These are phyloP conservation scores for Calonectria pseudoturangicola DNA, from an alignment of 2,329 filamentous ascomycete genomes.

Conservation along the genomic window DNA sequence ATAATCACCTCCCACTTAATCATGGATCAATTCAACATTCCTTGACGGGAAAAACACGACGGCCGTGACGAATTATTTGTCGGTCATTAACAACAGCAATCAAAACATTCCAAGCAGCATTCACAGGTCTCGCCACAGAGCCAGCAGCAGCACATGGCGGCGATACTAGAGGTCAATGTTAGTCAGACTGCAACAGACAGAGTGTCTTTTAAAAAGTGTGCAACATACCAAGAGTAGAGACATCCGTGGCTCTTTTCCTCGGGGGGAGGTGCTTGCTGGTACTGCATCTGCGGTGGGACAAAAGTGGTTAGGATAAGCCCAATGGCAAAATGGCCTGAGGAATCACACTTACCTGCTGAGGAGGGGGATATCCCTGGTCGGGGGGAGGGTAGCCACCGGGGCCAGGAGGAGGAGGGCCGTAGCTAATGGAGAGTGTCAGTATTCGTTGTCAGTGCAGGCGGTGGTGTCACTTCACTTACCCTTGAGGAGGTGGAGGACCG, in stretches of 20 bases:
- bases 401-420: slow-evolving; percentile 47
- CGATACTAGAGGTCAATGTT: slow-evolving; percentile 54
- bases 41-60: slow-evolving; percentile 18
- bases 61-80: slow-evolving; percentile 21
- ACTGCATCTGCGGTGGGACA: slow-evolving; percentile 56
- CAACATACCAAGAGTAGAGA: slow-evolving; percentile 61
- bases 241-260: slow-evolving; percentile 65
- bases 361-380: slow-evolving; percentile 48
- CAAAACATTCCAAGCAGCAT: slow-evolving; percentile 64
- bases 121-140: slow-evolving; percentile 66
- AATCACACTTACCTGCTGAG: slow-evolving; percentile 50
- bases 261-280: slow-evolving; percentile 56
- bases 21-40: slow-evolving; percentile 19
- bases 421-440: not conserved
- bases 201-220: not conserved
- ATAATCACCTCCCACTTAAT: slow-evolving; percentile 8
- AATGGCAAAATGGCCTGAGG: slow-evolving; percentile 6
- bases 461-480: slow-evolving; percentile 20
- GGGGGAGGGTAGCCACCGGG: slow-evolving; percentile 53
- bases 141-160: slow-evolving; percentile 66
- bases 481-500: slow-evolving; percentile 39
- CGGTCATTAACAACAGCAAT: slow-evolving; percentile 61
- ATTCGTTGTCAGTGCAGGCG: not conserved
- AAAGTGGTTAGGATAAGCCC: not conserved
- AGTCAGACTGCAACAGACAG: not conserved